These are phyloP conservation scores for Fusarium tjaetaba DNA, from an alignment of 2,329 filamentous ascomycete genomes.

Conservation along the genomic window DNA sequence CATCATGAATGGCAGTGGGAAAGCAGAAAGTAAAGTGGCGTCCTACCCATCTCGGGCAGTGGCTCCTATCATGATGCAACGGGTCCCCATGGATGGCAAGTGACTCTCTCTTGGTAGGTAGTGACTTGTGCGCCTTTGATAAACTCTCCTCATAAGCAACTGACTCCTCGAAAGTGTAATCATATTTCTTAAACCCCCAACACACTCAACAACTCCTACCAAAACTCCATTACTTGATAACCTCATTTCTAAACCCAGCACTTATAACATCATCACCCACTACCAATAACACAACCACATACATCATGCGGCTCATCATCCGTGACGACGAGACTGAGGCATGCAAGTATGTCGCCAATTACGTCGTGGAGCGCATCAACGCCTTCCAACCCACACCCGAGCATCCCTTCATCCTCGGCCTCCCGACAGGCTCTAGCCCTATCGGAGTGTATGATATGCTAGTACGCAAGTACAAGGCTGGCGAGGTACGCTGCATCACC, in stretches of 20 bases:
- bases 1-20: conserved; percentile 15
- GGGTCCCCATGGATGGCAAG: conserved; percentile 15
- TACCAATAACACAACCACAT: conserved; percentile 41
- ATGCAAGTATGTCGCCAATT: conserved; percentile 81
- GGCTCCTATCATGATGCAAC: conserved; percentile 28
- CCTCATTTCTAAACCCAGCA: conserved; percentile 1
- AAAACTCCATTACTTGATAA: not conserved
- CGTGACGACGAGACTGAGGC: conserved; percentile 75
- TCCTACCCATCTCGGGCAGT: not conserved
- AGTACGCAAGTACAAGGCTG: conserved; percentile 75
- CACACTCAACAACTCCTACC: not conserved
- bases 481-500: conserved; percentile 55
- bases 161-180: conserved; percentile 14
- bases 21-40: conserved; percentile 11
- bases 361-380: conserved; percentile 85
- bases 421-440: conserved; percentile 86
- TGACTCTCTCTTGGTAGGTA: conserved; percentile 14
- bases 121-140: not conserved
- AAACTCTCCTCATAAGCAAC: conserved; percentile 25
- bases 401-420: conserved; percentile 82
- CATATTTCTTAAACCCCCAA: not conserved
- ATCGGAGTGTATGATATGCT: conserved; percentile 81
- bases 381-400: conserved; percentile 76
- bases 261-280: conserved; percentile 24
- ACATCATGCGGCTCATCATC: conserved; percentile 82